A percentile compares a stretch with the other conserved stretches of the same genome.
phyloP scores from a whole-genome alignment of 2,329 filamentous ascomycete species.

The Fusarium succisae region DNA sequence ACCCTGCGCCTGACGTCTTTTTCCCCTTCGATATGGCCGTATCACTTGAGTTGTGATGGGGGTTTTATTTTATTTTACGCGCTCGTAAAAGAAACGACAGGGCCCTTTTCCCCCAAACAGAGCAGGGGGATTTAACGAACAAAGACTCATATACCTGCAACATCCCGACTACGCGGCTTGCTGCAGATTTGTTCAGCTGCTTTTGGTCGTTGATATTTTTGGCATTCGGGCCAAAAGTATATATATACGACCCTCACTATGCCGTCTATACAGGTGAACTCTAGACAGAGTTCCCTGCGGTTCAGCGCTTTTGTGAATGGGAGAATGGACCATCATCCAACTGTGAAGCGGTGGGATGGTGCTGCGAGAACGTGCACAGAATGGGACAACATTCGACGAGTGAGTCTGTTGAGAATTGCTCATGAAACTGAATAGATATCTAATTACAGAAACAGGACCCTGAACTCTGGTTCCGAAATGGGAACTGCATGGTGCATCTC shows the following conservation, averaged over 20 bases:
- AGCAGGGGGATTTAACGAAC: conserved; percentile 13
- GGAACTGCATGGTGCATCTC: conserved; percentile 76
- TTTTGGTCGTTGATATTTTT: not conserved
- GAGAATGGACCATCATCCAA: conserved; percentile 25
- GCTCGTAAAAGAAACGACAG: not conserved
- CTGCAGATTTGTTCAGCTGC: conserved; percentile 20
- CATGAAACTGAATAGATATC: not conserved
- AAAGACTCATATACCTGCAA: conserved; percentile 29
- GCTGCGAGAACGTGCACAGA: conserved; percentile 52
- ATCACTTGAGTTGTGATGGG: conserved; percentile 9
- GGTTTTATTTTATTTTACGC: not conserved
- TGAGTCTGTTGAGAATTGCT: conserved; percentile 43
- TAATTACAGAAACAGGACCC: conserved; percentile 64
- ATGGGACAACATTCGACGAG: conserved; percentile 61
- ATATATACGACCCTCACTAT: conserved; percentile 5
- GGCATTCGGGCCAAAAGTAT: not conserved
- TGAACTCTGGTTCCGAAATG: conserved; percentile 74
- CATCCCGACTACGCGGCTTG: conserved; percentile 28
- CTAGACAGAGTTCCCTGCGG: conserved; percentile 28
- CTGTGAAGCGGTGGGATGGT: conserved; percentile 62
- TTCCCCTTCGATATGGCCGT: conserved; percentile 5
- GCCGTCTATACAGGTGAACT: conserved; percentile 12
- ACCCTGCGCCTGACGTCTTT: conserved; percentile 28
- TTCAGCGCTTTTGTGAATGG: conserved; percentile 45
- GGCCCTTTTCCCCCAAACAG: not conserved